phyloP scores from a whole-genome alignment of 257 asterid genomes.

The Solanum phureja region DNA sequence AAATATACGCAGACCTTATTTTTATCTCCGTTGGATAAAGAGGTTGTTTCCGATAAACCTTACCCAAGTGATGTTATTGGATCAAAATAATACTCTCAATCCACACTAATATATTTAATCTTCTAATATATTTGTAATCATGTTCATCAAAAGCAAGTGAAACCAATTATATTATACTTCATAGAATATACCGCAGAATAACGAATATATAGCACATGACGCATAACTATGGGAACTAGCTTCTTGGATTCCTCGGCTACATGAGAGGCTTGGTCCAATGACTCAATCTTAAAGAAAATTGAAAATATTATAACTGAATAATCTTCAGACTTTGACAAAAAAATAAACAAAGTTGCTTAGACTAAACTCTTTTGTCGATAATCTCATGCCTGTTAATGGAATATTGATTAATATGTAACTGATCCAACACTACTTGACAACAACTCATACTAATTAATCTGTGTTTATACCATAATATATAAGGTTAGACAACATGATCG shows the following conservation, averaged over 20 bases:
- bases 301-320: not conserved
- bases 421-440: not conserved
- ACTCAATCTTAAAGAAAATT: not conserved
- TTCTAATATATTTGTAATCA: not conserved
- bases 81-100: not conserved
- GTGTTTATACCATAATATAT: not conserved
- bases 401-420: not conserved
- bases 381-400: not conserved
- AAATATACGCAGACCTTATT: not conserved
- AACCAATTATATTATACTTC: not conserved
- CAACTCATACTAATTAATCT: not conserved
- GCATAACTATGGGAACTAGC: not conserved
- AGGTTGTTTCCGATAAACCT: not conserved
- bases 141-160: not conserved
- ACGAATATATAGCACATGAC: not conserved
- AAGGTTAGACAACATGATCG: not conserved
- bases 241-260: not conserved
- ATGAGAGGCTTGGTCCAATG: not conserved
- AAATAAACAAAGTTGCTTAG: not conserved
- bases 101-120: not conserved
- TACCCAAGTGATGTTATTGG: not conserved
- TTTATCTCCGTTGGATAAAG: rapidly evolving
- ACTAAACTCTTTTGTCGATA: not conserved
- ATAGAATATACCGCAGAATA: not conserved
- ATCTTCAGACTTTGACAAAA: not conserved